These are phyloP conservation scores for Plenodomus tracheiphilus DNA, from an alignment of 2,329 filamentous ascomycete species.

Conservation along the genomic window DNA sequence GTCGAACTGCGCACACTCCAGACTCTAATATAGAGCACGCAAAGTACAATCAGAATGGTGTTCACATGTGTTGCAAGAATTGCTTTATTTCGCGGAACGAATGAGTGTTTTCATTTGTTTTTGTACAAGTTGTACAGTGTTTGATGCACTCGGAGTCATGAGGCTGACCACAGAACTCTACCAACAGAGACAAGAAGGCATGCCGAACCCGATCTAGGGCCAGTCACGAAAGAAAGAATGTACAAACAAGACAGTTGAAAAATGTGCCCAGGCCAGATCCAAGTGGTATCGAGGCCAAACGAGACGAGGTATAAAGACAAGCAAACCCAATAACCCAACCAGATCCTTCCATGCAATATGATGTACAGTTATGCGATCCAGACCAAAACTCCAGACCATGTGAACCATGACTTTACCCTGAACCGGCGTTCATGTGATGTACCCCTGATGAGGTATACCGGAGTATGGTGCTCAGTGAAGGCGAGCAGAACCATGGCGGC, in stretches of 20 bases:
- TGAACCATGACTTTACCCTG: conserved; percentile 13
- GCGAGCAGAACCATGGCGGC: conserved; percentile 30
- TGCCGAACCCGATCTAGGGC: conserved; percentile 12
- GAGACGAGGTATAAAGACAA: conserved; percentile 21
- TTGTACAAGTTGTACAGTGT: conserved; percentile 16
- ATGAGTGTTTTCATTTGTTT: conserved; percentile 15
- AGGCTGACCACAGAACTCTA: conserved; percentile 16
- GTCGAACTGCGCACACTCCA: no score
- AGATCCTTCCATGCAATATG: conserved; percentile 9
- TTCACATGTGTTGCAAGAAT: not conserved
- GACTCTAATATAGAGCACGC: no score
- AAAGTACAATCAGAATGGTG: not conserved
- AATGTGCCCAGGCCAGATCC: conserved; percentile 11
- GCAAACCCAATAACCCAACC: conserved; percentile 12
- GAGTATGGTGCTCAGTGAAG: conserved; percentile 17
- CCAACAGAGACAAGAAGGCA: conserved; percentile 16
- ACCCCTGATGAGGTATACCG: conserved; percentile 1
- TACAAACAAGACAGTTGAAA: conserved; percentile 9
- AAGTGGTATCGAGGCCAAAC: conserved; percentile 10
- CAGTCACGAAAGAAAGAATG: conserved; percentile 20
- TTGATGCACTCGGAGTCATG: conserved; percentile 8
- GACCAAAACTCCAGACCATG: conserved; percentile 29
- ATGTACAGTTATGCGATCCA: not conserved
- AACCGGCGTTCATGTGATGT: conserved; percentile 6
- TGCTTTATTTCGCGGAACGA: conserved; percentile 1